phyloP scores from a whole-genome alignment of 169 alveolate species.

The Cryptosporidium sp. region DNA sequence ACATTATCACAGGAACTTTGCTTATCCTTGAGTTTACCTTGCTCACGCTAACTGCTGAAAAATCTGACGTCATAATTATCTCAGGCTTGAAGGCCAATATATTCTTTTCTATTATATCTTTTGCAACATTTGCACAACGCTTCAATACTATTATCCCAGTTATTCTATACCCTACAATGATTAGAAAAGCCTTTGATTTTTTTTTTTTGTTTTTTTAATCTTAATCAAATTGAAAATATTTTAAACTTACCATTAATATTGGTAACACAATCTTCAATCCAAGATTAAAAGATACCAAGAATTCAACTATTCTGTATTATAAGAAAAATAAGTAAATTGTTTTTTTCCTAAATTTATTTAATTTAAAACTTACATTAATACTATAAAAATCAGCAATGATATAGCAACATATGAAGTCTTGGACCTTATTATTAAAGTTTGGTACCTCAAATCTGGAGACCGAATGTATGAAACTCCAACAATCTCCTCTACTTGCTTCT shows the following conservation, averaged over 20 bases:
- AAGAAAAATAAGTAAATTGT: background rate
- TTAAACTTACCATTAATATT: slow-evolving; percentile 41
- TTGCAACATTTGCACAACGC: slow-evolving; percentile 34
- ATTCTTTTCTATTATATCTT: slow-evolving; percentile 58
- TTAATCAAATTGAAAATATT: background rate
- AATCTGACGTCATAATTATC: slow-evolving; percentile 54
- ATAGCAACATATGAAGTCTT: slow-evolving; percentile 36
- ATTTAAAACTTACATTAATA: slow-evolving; percentile 52
- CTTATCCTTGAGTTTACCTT: slow-evolving; percentile 61
- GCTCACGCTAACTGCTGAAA: slow-evolving; percentile 60
- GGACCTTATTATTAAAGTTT: slow-evolving; percentile 25
- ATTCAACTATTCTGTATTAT: slow-evolving; percentile 27
- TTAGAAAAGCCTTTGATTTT: slow-evolving; percentile 14
- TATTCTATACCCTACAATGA: slow-evolving; percentile 62
- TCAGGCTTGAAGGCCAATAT: slow-evolving; percentile 68
- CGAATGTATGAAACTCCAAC: slow-evolving; percentile 67
- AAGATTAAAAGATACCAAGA: slow-evolving; percentile 26
- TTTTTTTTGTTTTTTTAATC: background rate
- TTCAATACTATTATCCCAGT: slow-evolving; percentile 57
- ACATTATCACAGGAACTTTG: slow-evolving; percentile 59
- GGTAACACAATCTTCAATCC: slow-evolving; percentile 31
- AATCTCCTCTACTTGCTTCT: slow-evolving; percentile 70
- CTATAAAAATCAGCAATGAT: slow-evolving; percentile 32
- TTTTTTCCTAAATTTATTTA: background rate
- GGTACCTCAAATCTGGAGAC: slow-evolving; percentile 55